Evolutionary conservation across 176 grass and related monocot genomes (phyloP), one percentile per base, ranked within the genome.

Genomic region (Dactylis glomerata): DNA sequence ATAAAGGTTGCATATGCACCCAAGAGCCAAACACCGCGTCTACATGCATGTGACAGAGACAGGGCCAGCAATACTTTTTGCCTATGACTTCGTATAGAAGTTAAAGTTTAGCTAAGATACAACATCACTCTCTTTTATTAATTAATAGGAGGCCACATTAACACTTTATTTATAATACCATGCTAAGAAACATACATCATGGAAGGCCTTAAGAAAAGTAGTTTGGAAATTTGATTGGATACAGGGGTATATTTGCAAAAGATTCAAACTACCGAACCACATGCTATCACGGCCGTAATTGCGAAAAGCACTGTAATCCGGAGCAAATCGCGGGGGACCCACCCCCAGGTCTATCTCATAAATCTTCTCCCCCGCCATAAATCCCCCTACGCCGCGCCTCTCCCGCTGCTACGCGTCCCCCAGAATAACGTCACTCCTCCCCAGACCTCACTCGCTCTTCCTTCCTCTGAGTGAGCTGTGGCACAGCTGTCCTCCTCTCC

Each of bases 391-490:
- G 58, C 80, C 75, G 54, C 80, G 6, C 73, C 17, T 10, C 54
- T 38, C 14, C 3, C 22, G 14, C 77, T 5, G 72, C 88, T 82
- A 76, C 88, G 83, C 88, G 73, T 55, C 63, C 78, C 77, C 64
- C 49, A 0, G 22, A 15, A 41, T 41, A 22, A 5, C n/a, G 26
- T 32, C 63, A 7, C 63, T 20, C 33, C 33, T 36, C 63, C 32
- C 6, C 61, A 3, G 20, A 67, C 33, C 65, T 66, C 63, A 19
- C 70, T 49, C n/a, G 47, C 45, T 12, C 54, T 17, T 33, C 16
- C 50, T 75, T 2, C 65, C 49, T 83, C 79, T 87, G 88, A 87
- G 89, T 87, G 88, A 87, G 89, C 84, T 90, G 89, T 84, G 80
- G 26, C 81, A 87, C 82, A 87, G 84, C 89, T 90, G 89, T 80